Conservation (phyloP, 208 protist genomes). For the Wallacemonas sp. region DNA sequence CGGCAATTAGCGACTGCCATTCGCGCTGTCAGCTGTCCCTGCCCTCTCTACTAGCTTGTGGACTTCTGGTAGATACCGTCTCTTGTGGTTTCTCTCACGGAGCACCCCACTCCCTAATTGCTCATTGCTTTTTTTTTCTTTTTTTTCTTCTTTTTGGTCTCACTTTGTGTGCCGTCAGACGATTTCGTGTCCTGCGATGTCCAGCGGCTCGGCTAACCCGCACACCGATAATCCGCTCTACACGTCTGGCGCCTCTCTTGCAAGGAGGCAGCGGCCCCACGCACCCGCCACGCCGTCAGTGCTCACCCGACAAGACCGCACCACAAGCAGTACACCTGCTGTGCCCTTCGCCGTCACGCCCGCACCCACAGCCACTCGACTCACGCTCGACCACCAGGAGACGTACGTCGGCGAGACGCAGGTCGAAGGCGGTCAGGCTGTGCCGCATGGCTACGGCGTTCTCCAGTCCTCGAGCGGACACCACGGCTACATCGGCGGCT, state of each 20-base stretch:
- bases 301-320: too few relatives aligned
- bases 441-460: conserved; percentile 71
- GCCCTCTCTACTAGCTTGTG: not conserved
- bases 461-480: conserved; percentile 41
- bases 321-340: too few relatives aligned
- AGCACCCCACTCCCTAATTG: not conserved
- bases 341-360: not conserved
- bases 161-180: not conserved
- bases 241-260: not conserved
- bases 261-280: not conserved
- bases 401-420: conserved; percentile 59
- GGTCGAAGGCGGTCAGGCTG: conserved; percentile 24
- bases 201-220: too few relatives aligned
- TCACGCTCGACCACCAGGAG: conserved; percentile 52
- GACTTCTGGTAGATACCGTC: too few relatives aligned
- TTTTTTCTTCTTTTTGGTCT: conserved; percentile 12
- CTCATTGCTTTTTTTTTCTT: not conserved
- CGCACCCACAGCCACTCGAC: not conserved
- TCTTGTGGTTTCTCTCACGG: not conserved
- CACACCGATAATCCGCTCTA: not conserved
- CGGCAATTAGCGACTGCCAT: too few relatives aligned
- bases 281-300: not conserved
- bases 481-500: conserved; percentile 66
- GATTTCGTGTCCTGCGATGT: too few relatives aligned
- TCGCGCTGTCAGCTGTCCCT: too few relatives aligned